Evolutionary conservation across 176 grass and related monocot species (phyloP).

Genomic region (Zoysia pacifica): DNA sequence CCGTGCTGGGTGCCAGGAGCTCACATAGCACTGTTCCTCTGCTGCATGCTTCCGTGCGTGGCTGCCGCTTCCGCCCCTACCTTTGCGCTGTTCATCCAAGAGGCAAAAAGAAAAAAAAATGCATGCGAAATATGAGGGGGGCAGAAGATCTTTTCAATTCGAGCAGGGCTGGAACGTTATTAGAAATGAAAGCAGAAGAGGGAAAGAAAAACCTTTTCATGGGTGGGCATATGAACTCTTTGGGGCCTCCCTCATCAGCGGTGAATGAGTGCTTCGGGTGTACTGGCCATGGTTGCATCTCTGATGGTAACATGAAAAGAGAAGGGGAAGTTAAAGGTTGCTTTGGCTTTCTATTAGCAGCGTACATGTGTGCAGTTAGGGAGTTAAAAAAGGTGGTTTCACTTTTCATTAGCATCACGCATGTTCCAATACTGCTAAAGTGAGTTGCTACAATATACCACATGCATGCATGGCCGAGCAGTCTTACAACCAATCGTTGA

Average conservation of each 20-base stretch:
- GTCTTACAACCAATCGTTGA: conserved; percentile 23
- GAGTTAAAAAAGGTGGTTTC: conserved; percentile 23
- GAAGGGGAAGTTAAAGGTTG: background rate
- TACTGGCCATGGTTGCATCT: conserved; percentile 44
- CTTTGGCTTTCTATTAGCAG: conserved; percentile 51
- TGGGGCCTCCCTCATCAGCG: conserved; percentile 65
- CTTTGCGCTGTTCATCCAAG: conserved; percentile 60
- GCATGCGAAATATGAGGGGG: conserved; percentile 10
- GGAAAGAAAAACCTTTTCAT: conserved; percentile 75
- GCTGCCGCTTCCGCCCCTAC: conserved; percentile 49
- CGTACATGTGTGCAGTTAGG: conserved; percentile 26
- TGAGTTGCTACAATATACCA: background rate
- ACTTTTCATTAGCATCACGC: conserved; percentile 45
- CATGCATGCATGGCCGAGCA: background rate
- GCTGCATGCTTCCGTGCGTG: conserved; percentile 53
- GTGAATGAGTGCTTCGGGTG: conserved; percentile 55
- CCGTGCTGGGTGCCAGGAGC: conserved; percentile 51
- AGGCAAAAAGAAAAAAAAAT: conserved; percentile 1
- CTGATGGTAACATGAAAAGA: conserved; percentile 54
- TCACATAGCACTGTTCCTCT: conserved; percentile 53
- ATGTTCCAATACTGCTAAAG: conserved; percentile 7
- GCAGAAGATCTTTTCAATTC: background rate
- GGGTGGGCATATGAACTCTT: conserved; percentile 55
- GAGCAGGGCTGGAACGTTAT: background rate
- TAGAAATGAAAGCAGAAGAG: conserved; percentile 3